Evolutionary conservation across 2,329 filamentous ascomycete genomes (phyloP), one percentile per base, ranked within the genome.

Genomic region (Pseudopyricularia cyperi): DNA sequence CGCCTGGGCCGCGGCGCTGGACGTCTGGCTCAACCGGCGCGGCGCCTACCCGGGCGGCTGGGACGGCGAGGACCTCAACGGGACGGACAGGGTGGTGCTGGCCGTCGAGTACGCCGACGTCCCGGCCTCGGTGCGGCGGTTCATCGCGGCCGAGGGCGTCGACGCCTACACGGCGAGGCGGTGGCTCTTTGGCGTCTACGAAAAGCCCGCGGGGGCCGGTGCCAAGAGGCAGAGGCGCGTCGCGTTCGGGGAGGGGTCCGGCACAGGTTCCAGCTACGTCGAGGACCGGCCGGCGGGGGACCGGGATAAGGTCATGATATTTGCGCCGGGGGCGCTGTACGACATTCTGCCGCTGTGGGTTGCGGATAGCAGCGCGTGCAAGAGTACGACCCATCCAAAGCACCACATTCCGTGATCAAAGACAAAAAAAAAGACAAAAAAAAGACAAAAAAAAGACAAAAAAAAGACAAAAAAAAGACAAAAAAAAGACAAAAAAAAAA

Each of bases 311-410:
- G 61, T 68, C 7, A 63, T 71, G 30, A 68, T 72, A 49, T 73
- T 72, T 54, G 67, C 70, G 12, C 68, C 68, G 0, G 70, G 67
- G 0, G 68, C 70, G 1, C 62, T 71, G 12, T 71, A 73, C 53
- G 67, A 68, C 42, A 63, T 69, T 14, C 48, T 71, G 42, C 70
- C 69, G 30, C 58, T 72, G 7, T 72, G 66, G 63, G 70, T 71
- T 0, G 65, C 70, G 2, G 61, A 63, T 37, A 61, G 59, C 7
- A 64, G 59, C 47, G 61, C 62, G 22, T 72, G 69, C 50, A 61
- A 68, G 52, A 63, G 67, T 68, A 55, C 54, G 61, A 14, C 28
- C 28, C 4, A 30, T 22, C n/a, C 17, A n/a, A 19, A 15, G 15
- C 7, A 5, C n/a, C 35, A 19, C 3, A n/a, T 35, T 35, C 6